These are phyloP conservation scores for Prunus fruticosa DNA, from an alignment of 306 rosid species.

Conservation along the genomic window DNA sequence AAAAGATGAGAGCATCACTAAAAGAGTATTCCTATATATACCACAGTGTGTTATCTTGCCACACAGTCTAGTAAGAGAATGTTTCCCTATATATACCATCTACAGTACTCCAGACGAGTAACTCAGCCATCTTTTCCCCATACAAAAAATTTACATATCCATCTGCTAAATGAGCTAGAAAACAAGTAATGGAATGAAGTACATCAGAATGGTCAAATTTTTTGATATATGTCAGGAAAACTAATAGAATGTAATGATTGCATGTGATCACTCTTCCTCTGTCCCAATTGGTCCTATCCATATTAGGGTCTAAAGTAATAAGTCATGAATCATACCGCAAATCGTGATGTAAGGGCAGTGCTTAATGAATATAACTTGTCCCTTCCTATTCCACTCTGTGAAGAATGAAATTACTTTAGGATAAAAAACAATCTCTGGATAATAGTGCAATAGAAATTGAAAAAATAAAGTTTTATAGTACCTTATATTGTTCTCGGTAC, in stretches of 20 bases:
- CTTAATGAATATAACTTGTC: constrained; percentile 6
- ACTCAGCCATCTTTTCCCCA: background rate
- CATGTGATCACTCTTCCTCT: background rate
- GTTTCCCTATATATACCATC: background rate
- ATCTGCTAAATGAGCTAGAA: background rate
- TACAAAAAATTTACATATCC: background rate
- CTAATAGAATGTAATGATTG: background rate
- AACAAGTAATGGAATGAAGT: background rate
- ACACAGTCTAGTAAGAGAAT: background rate
- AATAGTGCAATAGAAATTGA: background rate
- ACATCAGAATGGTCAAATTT: too few species aligned
- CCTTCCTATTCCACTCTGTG: constrained; percentile 46
- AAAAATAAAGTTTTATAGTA: constrained; percentile 18
- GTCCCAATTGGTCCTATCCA: background rate
- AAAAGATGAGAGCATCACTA: background rate
- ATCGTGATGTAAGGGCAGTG: background rate
- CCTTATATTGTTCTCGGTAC: constrained; percentile 46
- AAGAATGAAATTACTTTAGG: constrained; percentile 26
- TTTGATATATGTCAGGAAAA: too few species aligned
- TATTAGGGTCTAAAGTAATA: background rate
- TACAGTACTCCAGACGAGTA: background rate
- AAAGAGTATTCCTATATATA: background rate
- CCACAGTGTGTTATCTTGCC: background rate
- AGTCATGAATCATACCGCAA: background rate
- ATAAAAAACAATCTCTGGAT: background rate